Percentiles rank a stretch among this genome's conserved stretches.
Evolutionary conservation across 371 early-diverging fungal genomes (phyloP).

Genomic region (Choanephora cucurbitarum): DNA sequence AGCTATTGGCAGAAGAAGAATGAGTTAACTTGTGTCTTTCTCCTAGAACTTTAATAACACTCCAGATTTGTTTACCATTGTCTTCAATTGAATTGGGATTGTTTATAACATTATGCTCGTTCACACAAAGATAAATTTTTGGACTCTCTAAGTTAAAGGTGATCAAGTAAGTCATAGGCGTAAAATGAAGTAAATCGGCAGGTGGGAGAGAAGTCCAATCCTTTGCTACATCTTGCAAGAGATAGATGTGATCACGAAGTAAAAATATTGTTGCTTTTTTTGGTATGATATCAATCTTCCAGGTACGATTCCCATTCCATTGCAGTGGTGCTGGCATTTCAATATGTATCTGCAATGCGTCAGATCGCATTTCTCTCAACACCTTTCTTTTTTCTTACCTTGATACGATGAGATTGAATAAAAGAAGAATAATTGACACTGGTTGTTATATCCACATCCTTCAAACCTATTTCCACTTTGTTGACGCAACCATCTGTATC

Average conservation of each 20-base stretch:
- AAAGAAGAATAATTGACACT: conserved; percentile 77
- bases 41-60: too few relatives aligned
- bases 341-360: conserved; percentile 42
- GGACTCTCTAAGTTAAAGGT: conserved; percentile 57
- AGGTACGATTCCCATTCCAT: conserved; percentile 79
- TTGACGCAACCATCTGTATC: conserved; percentile 59
- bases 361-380: too few relatives aligned
- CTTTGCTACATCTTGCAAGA: conserved; percentile 74
- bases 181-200: conserved; percentile 64
- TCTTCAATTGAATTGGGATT: conserved; percentile 73
- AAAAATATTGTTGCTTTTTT: conserved; percentile 56
- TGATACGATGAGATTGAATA: conserved; percentile 50
- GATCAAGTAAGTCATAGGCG: conserved; percentile 70
- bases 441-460: conserved; percentile 56
- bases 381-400: conserved; percentile 36
- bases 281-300: conserved; percentile 60
- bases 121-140: conserved; percentile 68
- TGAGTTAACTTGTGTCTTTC: background rate
- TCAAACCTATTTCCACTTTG: conserved; percentile 52
- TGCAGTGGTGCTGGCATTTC: conserved; percentile 66
- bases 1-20: conserved; percentile 38
- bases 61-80: conserved; percentile 59
- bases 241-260: conserved; percentile 81
- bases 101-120: conserved; percentile 83
- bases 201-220: conserved; percentile 72